phyloP scores from a whole-genome alignment of 345 rosid species.

The Adansonia digitata region DNA sequence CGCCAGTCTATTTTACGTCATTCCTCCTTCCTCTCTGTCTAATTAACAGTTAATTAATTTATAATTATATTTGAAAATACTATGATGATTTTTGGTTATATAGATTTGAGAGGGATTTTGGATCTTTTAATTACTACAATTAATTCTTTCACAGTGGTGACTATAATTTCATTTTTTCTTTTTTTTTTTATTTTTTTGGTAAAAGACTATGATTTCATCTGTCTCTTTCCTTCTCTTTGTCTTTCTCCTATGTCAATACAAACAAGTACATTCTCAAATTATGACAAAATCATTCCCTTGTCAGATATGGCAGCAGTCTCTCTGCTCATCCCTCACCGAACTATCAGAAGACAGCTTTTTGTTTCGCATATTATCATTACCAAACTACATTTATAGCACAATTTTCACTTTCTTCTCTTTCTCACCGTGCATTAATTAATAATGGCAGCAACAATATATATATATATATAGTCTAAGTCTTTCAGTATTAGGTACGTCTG shows the following conservation, averaged over 20 bases:
- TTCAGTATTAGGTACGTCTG: too few species aligned
- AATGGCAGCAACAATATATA: not conserved
- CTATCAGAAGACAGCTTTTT: too few species aligned
- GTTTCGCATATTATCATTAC: too few species aligned
- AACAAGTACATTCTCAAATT: constrained; percentile 20
- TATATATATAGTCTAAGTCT: too few species aligned
- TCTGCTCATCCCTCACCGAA: too few species aligned
- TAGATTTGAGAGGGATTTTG: constrained; percentile 24
- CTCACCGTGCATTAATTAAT: not conserved
- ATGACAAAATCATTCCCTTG: constrained; percentile 31
- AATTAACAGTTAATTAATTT: too few species aligned
- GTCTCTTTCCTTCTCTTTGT: not conserved
- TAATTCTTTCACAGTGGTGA: too few species aligned
- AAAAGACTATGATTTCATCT: not conserved
- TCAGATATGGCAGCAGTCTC: not conserved
- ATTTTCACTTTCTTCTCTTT: not conserved
- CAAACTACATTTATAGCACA: not conserved
- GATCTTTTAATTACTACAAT: constrained; percentile 26
- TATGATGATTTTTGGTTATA: constrained; percentile 18
- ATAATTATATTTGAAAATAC: constrained; percentile 1
- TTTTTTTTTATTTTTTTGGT: too few species aligned
- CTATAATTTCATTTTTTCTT: too few species aligned
- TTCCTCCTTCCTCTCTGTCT: too few species aligned
- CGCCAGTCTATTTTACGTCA: too few species aligned
- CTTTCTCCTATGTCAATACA: not conserved